Conservation (phyloP, 1,284 basidiomycete genomes). For the Tylopilus orsonianus region DNA sequence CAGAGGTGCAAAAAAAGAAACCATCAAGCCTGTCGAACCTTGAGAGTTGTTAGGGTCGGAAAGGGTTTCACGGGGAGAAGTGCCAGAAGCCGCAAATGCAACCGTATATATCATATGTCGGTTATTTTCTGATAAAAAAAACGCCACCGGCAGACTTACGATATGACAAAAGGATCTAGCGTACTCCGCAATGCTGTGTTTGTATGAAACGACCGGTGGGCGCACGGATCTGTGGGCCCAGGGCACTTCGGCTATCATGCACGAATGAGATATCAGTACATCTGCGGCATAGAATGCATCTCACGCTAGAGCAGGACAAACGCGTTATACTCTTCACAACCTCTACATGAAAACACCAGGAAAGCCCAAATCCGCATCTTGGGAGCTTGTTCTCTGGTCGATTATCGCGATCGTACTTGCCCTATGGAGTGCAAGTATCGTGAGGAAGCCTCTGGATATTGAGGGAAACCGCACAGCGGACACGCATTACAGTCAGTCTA, state of each 20-base stretch:
- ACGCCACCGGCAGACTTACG: no score
- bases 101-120: constrained; percentile 12
- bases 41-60: background rate
- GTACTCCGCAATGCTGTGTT: constrained; percentile 13
- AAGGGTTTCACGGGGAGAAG: background rate
- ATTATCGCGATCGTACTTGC: constrained; percentile 19
- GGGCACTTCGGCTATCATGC: background rate
- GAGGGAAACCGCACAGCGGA: constrained; percentile 1
- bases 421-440: constrained; percentile 21
- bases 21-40: constrained; percentile 11
- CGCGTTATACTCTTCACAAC: background rate
- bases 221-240: background rate
- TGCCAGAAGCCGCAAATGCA: background rate
- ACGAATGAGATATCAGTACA: background rate
- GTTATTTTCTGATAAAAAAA: background rate
- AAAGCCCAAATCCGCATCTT: constrained; percentile 5
- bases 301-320: background rate
- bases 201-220: background rate
- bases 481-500: constrained; percentile 21
- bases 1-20: constrained; percentile 2
- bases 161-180: no score
- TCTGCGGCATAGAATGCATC: constrained; percentile 3
- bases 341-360: constrained; percentile 14
- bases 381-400: constrained; percentile 28
- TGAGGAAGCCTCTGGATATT: background rate